Base-by-base conservation (phyloP, 164 flowering plant species). In the Akebia trifoliata region DNA sequence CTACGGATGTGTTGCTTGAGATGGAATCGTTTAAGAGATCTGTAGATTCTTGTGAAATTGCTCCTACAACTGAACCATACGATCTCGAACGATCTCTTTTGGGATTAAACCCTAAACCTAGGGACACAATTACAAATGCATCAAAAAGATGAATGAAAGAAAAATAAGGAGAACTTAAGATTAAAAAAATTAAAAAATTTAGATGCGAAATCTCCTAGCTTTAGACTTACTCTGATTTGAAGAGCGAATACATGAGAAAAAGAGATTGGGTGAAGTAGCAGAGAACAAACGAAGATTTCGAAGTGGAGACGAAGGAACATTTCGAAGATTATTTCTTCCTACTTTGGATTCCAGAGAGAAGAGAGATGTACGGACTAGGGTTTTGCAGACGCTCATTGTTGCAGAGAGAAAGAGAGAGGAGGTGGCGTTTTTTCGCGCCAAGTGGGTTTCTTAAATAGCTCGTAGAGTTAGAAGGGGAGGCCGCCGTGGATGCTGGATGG, bases 351-450 rank as follows among this genome's bases (percentile, higher is more conserved):
- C 29, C 3, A 52, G 45, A 36, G 66, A 56, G 11, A 53, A 36
- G 20, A 70, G 20, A 5, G 56, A 70, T 9, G 60, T 42, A 8
- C 63, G 70, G 22, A 60, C 48, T 4, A 70, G 59, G 58, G 69
- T 37, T 60, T 40, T 70, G 60, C 70, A 65, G 57, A 43, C 42
- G 54, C 35, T 42, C 72, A 69, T 69, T 35, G 52, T 32, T 5
- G 53, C 10, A 28, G 18, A 25, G 44, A 56, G 24, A 56, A 24
- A 17, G 29, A 26, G 29, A 20, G 4, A 28, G 26, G 2, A 15
- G n/a, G n/a, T n/a, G n/a, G n/a, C n/a, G n/a, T n/a, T n/a, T n/a
- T n/a, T n/a, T n/a, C n/a, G n/a, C n/a, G n/a, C n/a, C n/a, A n/a
- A n/a, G n/a, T n/a, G n/a, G n/a, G n/a, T n/a, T n/a, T n/a, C n/a